A percentile compares a stretch with the other conserved stretches of the same genome.
Evolutionary conservation across 2,329 filamentous ascomycete species (phyloP).

Genomic region (Monosporascus sp.): DNA sequence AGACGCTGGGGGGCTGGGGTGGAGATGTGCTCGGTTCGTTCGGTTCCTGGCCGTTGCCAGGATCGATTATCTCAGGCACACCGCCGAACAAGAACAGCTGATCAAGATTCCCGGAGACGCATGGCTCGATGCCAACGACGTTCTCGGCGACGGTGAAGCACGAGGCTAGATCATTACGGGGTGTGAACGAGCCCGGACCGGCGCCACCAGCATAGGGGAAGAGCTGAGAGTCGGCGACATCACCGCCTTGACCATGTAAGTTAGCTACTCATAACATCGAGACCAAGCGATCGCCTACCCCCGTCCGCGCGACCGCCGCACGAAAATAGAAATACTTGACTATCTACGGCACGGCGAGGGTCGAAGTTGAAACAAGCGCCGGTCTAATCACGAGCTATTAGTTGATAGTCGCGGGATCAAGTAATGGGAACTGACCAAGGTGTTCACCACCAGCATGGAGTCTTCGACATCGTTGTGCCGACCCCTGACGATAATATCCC

Average conservation of each 20-base stretch:
- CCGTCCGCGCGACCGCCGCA: conserved; percentile 55
- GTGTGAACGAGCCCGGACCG: conserved; percentile 39
- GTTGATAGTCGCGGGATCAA: background rate
- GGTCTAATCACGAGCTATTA: conserved; percentile 29
- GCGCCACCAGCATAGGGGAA: conserved; percentile 40
- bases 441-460: conserved; percentile 49
- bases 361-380: conserved; percentile 57
- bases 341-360: conserved; percentile 41
- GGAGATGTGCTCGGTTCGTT: background rate
- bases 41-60: conserved; percentile 2
- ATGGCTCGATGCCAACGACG: conserved; percentile 38
- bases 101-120: conserved; percentile 31
- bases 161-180: conserved; percentile 38
- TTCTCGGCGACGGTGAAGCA: conserved; percentile 42
- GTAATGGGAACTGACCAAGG: conserved; percentile 31
- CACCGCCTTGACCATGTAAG: conserved; percentile 29
- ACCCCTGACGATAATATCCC: conserved; percentile 41
- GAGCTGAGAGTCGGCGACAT: conserved; percentile 46
- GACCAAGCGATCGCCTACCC: conserved; percentile 19
- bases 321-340: conserved; percentile 52
- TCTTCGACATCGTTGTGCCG: conserved; percentile 43
- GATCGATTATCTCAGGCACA: conserved; percentile 3
- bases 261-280: conserved; percentile 2
- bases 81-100: conserved; percentile 36
- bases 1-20: background rate